These are phyloP conservation scores for Nigrograna mackinnonii DNA, from an alignment of 2,329 filamentous ascomycete species.

Conservation along the genomic window DNA sequence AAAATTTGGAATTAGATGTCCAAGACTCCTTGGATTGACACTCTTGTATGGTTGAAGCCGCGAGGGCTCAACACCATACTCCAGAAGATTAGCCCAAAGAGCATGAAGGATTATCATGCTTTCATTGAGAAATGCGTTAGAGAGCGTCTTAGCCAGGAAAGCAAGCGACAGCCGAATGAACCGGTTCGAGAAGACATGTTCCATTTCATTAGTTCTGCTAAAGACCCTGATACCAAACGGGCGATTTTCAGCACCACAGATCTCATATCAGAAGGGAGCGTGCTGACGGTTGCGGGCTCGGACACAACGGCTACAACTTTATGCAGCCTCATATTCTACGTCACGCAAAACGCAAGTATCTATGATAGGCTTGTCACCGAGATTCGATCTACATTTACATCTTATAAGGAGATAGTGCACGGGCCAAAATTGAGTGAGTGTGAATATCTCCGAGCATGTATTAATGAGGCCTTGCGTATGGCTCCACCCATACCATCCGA, in stretches of 20 bases:
- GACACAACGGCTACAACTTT: conserved; percentile 11
- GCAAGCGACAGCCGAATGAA: not conserved
- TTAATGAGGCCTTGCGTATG: conserved; percentile 37
- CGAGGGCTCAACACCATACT: conserved; percentile 3
- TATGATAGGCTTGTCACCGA: conserved; percentile 9
- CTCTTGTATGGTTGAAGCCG: conserved; percentile 1
- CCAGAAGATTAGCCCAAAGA: not conserved
- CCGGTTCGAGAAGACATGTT: conserved; percentile 40
- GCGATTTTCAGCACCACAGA: conserved; percentile 35
- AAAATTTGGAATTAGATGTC: not conserved
- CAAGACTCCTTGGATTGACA: conserved; percentile 3
- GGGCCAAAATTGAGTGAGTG: conserved; percentile 14
- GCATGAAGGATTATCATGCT: conserved; percentile 2
- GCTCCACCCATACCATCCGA: conserved; percentile 20
- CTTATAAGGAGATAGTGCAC: not conserved
- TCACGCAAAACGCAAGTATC: conserved; percentile 5
- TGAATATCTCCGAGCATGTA: conserved; percentile 30
- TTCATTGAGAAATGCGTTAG: conserved; percentile 4
- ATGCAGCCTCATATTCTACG: conserved; percentile 12
- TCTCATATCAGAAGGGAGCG: conserved; percentile 25
- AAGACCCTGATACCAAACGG: conserved; percentile 42
- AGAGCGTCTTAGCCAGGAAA: not conserved
- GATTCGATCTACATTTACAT: conserved; percentile 9
- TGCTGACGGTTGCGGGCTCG: conserved; percentile 15
- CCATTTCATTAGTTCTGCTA: conserved; percentile 42